These are phyloP conservation scores for Penicillium sp. DNA, from an alignment of 2,329 filamentous ascomycete species.

Conservation along the genomic window DNA sequence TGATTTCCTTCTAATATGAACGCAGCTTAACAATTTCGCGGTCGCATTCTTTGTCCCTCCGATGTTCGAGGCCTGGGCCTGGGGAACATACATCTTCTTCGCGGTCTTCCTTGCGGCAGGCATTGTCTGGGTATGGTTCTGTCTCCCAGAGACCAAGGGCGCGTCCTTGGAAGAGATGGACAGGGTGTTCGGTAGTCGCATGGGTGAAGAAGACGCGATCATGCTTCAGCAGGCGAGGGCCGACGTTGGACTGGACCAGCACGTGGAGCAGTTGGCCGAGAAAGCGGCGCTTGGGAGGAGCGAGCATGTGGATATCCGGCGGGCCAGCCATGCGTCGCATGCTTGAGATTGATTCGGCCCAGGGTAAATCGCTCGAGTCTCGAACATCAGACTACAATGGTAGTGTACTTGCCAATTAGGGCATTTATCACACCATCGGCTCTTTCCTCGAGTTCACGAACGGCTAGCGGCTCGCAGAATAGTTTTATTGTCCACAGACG, in stretches of 20 bases:
- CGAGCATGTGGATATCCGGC: not conserved
- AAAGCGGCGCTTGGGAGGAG: not conserved
- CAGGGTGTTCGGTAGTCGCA: constrained; percentile 37
- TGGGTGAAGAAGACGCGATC: constrained; percentile 31
- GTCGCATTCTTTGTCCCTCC: constrained; percentile 36
- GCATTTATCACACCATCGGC: too few relatives aligned
- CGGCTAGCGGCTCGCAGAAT: too few relatives aligned
- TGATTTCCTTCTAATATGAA: not conserved
- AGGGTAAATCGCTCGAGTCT: too few relatives aligned
- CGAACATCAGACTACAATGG: too few relatives aligned
- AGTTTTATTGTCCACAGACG: too few relatives aligned
- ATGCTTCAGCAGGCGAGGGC: not conserved
- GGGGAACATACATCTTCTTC: constrained; percentile 38
- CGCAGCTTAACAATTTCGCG: constrained; percentile 33
- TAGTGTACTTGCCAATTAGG: too few relatives aligned
- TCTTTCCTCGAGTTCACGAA: too few relatives aligned
- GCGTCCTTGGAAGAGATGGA: constrained; percentile 61
- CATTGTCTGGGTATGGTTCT: constrained; percentile 35
- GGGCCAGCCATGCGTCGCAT: too few relatives aligned
- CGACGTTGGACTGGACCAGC: not conserved
- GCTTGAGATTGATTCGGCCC: too few relatives aligned
- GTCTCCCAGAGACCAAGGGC: constrained; percentile 63
- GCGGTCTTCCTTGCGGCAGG: constrained; percentile 31
- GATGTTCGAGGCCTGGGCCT: constrained; percentile 32
- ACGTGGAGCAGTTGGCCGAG: not conserved